Evolutionary conservation across 2,329 filamentous ascomycete genomes (phyloP).

Genomic region (Aspergillus piperis): DNA sequence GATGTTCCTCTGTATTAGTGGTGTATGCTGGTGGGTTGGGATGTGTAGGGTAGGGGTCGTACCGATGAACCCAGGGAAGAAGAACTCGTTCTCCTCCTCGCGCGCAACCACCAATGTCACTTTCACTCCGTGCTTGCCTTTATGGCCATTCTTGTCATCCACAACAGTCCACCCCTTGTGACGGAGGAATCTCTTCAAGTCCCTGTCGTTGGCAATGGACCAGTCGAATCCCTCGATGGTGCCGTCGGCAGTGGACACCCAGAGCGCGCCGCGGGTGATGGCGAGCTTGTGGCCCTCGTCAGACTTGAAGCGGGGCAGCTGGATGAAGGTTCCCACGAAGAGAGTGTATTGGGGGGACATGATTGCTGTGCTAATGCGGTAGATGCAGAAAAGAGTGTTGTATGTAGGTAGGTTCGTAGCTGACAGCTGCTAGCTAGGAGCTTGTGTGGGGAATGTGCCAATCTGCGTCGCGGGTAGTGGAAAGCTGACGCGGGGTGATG

Average conservation of each 20-base stretch:
- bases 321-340: slow-evolving; percentile 64
- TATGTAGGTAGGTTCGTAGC: neutral
- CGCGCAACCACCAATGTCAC: slow-evolving; percentile 41
- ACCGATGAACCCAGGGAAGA: slow-evolving; percentile 53
- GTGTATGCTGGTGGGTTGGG: neutral
- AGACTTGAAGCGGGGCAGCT: slow-evolving; percentile 49
- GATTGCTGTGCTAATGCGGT: neutral
- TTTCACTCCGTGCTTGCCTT: slow-evolving; percentile 25
- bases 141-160: slow-evolving; percentile 6
- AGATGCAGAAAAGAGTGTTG: neutral
- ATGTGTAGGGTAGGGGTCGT: slow-evolving; percentile 12
- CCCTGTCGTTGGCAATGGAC: slow-evolving; percentile 28
- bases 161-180: slow-evolving; percentile 35
- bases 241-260: slow-evolving; percentile 37
- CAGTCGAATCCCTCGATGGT: slow-evolving; percentile 39
- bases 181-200: slow-evolving; percentile 30
- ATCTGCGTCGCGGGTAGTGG: neutral
- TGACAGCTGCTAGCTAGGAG: neutral
- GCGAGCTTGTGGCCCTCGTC: slow-evolving; percentile 52
- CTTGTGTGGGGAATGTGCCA: neutral
- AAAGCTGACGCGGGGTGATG: neutral
- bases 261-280: slow-evolving; percentile 52
- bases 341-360: slow-evolving; percentile 40
- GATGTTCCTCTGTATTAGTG: neutral
- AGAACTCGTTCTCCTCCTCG: slow-evolving; percentile 45